These are phyloP conservation scores for Pleochaeta shiraiana DNA, from an alignment of 2,329 filamentous ascomycete genomes.

Conservation along the genomic window DNA sequence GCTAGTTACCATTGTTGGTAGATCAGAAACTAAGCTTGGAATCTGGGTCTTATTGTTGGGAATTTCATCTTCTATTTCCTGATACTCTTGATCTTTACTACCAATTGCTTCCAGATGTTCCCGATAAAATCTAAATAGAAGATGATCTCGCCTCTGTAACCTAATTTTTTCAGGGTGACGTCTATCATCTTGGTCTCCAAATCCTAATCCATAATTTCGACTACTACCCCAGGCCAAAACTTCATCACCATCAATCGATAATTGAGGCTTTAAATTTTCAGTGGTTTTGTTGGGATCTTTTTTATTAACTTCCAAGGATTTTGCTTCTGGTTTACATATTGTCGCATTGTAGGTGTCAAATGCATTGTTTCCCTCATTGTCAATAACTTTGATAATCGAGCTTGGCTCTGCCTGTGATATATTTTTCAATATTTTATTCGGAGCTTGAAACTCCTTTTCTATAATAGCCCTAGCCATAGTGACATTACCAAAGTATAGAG, in stretches of 20 bases:
- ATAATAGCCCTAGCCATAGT: constrained; percentile 67
- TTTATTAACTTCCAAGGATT: constrained; percentile 10
- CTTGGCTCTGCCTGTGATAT: constrained; percentile 36
- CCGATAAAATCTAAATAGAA: constrained; percentile 50
- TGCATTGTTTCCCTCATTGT: constrained; percentile 82
- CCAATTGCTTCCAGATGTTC: constrained; percentile 32
- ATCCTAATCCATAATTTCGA: constrained; percentile 77
- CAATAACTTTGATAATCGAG: constrained; percentile 81
- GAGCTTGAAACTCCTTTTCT: constrained; percentile 41
- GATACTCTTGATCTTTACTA: constrained; percentile 42
- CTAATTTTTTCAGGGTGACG: constrained; percentile 76
- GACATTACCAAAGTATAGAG: constrained; percentile 76
- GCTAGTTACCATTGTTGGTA: constrained; percentile 53
- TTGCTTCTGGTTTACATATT: constrained; percentile 54
- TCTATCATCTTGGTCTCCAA: constrained; percentile 89
- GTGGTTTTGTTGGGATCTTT: constrained; percentile 20
- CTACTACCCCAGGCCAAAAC: constrained; percentile 92
- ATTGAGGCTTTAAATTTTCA: not conserved
- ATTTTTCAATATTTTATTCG: constrained; percentile 35
- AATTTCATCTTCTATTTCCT: constrained; percentile 19
- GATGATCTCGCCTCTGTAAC: constrained; percentile 53
- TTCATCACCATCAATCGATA: constrained; percentile 46
- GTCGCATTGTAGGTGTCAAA: constrained; percentile 85
- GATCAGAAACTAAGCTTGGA: constrained; percentile 22
- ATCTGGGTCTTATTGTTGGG: constrained; percentile 11